phyloP scores from a whole-genome alignment of 805 yeast species.

The Zygoascus flipseniorum region DNA sequence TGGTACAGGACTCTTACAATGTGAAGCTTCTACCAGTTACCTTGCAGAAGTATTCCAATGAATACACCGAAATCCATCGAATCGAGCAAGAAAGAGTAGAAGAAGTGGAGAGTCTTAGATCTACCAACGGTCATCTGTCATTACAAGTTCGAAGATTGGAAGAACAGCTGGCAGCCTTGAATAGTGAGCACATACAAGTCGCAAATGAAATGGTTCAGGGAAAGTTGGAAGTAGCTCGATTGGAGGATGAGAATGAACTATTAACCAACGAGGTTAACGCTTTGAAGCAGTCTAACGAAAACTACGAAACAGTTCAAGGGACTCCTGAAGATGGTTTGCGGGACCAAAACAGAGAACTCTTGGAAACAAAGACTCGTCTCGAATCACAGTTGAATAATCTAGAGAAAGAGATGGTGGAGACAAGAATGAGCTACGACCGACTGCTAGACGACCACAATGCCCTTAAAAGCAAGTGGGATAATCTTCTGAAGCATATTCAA shows the following conservation, averaged over 20 bases:
- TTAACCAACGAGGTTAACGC: conserved; percentile 31
- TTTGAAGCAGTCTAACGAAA: conserved; percentile 15
- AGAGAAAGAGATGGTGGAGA: conserved; percentile 33
- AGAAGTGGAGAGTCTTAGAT: conserved; percentile 50
- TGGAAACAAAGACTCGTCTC: conserved; percentile 49
- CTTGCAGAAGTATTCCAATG: conserved; percentile 60
- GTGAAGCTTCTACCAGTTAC: conserved; percentile 67
- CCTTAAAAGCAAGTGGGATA: conserved; percentile 28
- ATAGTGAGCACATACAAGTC: conserved; percentile 74
- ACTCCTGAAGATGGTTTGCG: background rate
- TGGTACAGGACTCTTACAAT: conserved; percentile 71
- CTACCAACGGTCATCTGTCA: conserved; percentile 63
- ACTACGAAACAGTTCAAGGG: conserved; percentile 1
- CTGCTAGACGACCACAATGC: conserved; percentile 23
- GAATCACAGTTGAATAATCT: conserved; percentile 44
- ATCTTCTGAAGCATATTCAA: conserved; percentile 25
- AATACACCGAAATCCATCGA: conserved; percentile 64
- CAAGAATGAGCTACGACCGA: conserved; percentile 21
- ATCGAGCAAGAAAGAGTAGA: conserved; percentile 56
- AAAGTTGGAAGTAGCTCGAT: conserved; percentile 63
- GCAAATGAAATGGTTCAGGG: conserved; percentile 83
- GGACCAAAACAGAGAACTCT: conserved; percentile 52
- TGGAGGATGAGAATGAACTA: conserved; percentile 66
- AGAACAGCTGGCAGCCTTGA: conserved; percentile 55
- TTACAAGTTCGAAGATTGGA: conserved; percentile 69